Evolutionary conservation across 768 basidiomycete genomes (phyloP), one percentile per base, ranked within the genome.

Genomic region (Coprinopsis cinerea): DNA sequence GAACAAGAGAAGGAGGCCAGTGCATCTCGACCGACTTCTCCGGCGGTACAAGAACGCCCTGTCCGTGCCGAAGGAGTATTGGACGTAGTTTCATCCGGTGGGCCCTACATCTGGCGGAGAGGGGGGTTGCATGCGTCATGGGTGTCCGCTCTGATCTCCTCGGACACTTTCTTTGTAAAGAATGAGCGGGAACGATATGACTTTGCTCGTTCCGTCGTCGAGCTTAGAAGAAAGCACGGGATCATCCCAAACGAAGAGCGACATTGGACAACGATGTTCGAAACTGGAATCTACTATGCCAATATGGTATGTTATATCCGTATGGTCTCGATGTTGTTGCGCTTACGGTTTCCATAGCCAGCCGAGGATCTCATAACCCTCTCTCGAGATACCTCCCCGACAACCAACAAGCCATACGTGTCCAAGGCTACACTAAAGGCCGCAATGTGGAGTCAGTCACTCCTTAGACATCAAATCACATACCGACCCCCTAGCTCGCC

Each of bases 101-200:
- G 41, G 52, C 51, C 36, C 46, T 46, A 35, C 44, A 78, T 95
- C 51, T 94, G 88, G 83, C 70, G 78, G n/a, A 70, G 79, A 18
- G 82, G 83, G 1, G 92, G 92, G 0, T 64, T 95, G 14, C 76
- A 70, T n/a, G 73, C 89, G 1, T 55, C 65, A 24, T 94, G 91
- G 87, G 73, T 88, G 39, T 73, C 82, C 26, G 86, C 83, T 1
- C 62, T 94, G 23, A 61, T 94, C 13, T 80, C 83, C 7, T 82
- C 86, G 0, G 88, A 97, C 61, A 76, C 81, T 4, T 74, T 95
- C 45, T 96, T 92, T 63, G 76, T 92, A 42, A 76, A 68, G 54
- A 80, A 78, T 24, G 93, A 96, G 65, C 76, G 78, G 48, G 87
- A 85, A 54, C 71, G 93, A 53, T 97, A 94, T 61, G 76, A 81